Base-by-base conservation (phyloP, 164 flowering plant genomes). In the Vitis rotundifolia region DNA sequence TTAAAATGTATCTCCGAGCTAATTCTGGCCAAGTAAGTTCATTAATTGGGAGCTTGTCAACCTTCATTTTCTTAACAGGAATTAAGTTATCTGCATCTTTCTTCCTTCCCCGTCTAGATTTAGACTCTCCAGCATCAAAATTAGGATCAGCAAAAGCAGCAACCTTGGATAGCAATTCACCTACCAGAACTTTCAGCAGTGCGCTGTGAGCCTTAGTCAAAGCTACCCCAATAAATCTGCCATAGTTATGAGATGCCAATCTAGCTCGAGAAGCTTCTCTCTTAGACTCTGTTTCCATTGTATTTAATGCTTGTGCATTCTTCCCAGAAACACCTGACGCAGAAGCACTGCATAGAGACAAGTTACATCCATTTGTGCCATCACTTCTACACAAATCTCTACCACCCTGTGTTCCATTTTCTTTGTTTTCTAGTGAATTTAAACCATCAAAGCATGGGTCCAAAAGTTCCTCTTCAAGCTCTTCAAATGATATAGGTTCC, bases 11-110 rank as follows among this genome's bases (percentile, higher is more conserved):
- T 73, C 99, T 84, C 58, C 95, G 83, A 69, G 98, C 91, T 72
- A 95, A 72, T 70, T 93, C 99, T 54, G 96, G 98, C 99, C 99
- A 95, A 51, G 97, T 91, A 26, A 91, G 73, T 74, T 85, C 99
- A 85, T 91, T 95, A 19, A 95, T 68, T 31, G 97, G 98, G 9
- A 93, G 91, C 75, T 83, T 67, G 73, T 83, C 86, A 51, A 89
- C 82, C 81, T 85, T 91, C 28, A 68, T 66, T 74, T 73, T 87
- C 72, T 79, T 90, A 3, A 76, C 60, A 72, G 83, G 72, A 79
- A 68, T 57, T 54, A 78, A 73, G 71, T 55, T 82, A 16, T 95
- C 98, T 11, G 70, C 68, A 72, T 95, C 97, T 76, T 85, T 93
- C 78, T 82, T 91, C 79, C 94, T 84, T 59, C 97, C 97, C 61